Evolutionary conservation across 2,329 filamentous ascomycete genomes (phyloP).

Genomic region (Fusarium agapanthi): DNA sequence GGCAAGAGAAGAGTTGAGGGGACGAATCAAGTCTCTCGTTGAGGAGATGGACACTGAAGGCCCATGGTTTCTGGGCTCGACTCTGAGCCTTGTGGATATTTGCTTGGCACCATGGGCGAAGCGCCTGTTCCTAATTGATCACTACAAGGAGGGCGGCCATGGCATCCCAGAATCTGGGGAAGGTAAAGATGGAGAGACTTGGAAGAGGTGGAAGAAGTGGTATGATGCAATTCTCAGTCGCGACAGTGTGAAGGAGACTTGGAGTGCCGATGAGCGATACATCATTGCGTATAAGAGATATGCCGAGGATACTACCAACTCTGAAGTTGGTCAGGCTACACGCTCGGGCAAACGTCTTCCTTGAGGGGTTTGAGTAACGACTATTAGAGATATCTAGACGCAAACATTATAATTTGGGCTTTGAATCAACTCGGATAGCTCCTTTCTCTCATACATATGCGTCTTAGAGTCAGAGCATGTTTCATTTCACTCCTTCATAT

Average conservation of each 20-base stretch:
- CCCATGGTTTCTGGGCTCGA: constrained; percentile 73
- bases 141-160: constrained; percentile 71
- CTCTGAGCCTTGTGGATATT: constrained; percentile 74
- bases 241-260: constrained; percentile 72
- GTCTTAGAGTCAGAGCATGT: too few relatives aligned
- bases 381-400: too few relatives aligned
- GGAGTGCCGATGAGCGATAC: constrained; percentile 74
- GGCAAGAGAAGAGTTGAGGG: constrained; percentile 66
- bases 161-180: constrained; percentile 61
- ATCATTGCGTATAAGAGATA: constrained; percentile 74
- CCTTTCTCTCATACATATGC: not conserved
- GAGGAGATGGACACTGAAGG: constrained; percentile 64
- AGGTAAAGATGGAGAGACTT: constrained; percentile 68
- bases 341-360: constrained; percentile 71
- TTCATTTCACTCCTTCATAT: not conserved
- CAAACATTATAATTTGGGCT: not conserved
- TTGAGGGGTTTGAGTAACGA: not conserved
- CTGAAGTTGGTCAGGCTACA: constrained; percentile 68
- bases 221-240: constrained; percentile 65
- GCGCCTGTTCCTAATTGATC: constrained; percentile 76
- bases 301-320: constrained; percentile 71
- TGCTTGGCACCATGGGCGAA: constrained; percentile 77
- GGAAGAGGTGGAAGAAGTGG: constrained; percentile 74
- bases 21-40: constrained; percentile 67
- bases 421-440: not conserved